Evolutionary conservation across 2,329 filamentous ascomycete genomes (phyloP).

Genomic region (Nigrospora oryzae): DNA sequence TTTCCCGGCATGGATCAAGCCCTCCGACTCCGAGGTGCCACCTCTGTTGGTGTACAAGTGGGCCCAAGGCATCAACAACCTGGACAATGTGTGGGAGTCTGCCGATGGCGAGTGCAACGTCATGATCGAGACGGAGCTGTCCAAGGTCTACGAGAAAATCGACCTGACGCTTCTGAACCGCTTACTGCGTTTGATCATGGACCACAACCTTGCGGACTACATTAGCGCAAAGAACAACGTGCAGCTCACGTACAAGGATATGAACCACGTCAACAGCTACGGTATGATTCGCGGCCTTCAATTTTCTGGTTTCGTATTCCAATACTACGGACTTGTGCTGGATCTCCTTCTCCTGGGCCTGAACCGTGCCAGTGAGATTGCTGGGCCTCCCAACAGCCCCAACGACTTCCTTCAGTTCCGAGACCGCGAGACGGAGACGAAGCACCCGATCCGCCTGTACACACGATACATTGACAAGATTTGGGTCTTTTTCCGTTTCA

Average conservation of each 20-base stretch:
- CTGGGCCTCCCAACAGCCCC: constrained; percentile 83
- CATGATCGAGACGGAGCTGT: constrained; percentile 95
- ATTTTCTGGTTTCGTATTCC: constrained; percentile 97
- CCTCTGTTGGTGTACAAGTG: constrained; percentile 95
- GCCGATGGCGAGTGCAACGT: constrained; percentile 95
- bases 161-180: constrained; percentile 93
- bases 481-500: constrained; percentile 95
- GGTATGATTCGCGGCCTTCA: constrained; percentile 97
- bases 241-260: constrained; percentile 97
- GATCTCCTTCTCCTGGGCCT: constrained; percentile 87
- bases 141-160: constrained; percentile 99
- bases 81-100: constrained; percentile 90
- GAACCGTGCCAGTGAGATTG: constrained; percentile 95
- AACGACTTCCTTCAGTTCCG: constrained; percentile 98
- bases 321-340: constrained; percentile 94
- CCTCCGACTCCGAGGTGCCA: constrained; percentile 94
- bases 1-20: constrained; percentile 98
- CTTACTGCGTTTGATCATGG: constrained; percentile 91
- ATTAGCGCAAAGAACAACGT: constrained; percentile 99
- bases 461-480: constrained; percentile 97
- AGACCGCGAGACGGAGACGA: constrained; percentile 82
- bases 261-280: constrained; percentile 99
- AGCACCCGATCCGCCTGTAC: constrained; percentile 95
- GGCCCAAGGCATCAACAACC: constrained; percentile 98
- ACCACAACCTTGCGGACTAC: constrained; percentile 97